phyloP scores from a whole-genome alignment of 2,329 filamentous ascomycete genomes.

The Tympanopsis confertula region DNA sequence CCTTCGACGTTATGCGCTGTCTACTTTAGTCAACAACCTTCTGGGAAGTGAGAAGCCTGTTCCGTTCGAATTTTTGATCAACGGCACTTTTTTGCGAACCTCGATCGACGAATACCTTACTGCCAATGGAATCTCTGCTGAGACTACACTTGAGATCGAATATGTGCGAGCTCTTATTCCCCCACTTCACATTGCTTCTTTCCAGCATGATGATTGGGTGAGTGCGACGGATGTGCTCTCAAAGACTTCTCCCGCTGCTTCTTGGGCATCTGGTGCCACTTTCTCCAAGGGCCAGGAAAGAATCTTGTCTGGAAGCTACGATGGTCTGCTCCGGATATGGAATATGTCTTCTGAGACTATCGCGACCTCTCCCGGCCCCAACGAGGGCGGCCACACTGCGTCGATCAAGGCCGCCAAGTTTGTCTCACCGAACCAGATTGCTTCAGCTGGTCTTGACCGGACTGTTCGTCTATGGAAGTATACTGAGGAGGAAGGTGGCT shows the following conservation, averaged over 20 bases:
- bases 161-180: slow-evolving; percentile 88
- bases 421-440: slow-evolving; percentile 66
- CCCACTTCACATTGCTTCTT: slow-evolving; percentile 78
- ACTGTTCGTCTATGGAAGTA: slow-evolving; percentile 88
- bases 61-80: slow-evolving; percentile 89
- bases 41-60: slow-evolving; percentile 48
- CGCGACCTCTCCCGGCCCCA: slow-evolving; percentile 56
- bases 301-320: slow-evolving; percentile 86
- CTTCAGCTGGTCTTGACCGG: slow-evolving; percentile 72
- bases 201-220: slow-evolving; percentile 97
- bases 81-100: slow-evolving; percentile 81
- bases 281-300: slow-evolving; percentile 48
- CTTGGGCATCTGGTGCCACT: slow-evolving; percentile 36
- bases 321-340: slow-evolving; percentile 82
- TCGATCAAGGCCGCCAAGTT: slow-evolving; percentile 77
- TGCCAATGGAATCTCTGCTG: slow-evolving; percentile 74
- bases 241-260: slow-evolving; percentile 44
- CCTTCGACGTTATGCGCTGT: slow-evolving; percentile 45
- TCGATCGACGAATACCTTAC: slow-evolving; percentile 85
- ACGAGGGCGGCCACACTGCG: slow-evolving; percentile 49
- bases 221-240: slow-evolving; percentile 76
- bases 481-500: slow-evolving; percentile 48
- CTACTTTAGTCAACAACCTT: slow-evolving; percentile 50
- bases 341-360: slow-evolving; percentile 77
- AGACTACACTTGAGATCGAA: slow-evolving; percentile 77